A percentile compares a stretch with the other conserved stretches of the same genome.
phyloP scores from a whole-genome alignment of 2,329 filamentous ascomycete genomes.

The Ophiostoma sp. region DNA sequence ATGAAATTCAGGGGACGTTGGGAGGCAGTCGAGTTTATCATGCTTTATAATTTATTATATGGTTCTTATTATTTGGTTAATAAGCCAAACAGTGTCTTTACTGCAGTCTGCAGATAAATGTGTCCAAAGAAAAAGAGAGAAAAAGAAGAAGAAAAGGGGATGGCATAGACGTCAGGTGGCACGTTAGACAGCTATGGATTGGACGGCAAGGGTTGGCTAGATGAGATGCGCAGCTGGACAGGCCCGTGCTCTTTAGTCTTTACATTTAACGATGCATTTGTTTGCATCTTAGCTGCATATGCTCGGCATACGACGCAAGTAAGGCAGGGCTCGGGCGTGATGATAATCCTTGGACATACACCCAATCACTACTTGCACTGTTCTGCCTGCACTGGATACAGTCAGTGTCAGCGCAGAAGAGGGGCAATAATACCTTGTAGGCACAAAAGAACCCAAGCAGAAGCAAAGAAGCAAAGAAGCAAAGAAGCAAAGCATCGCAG shows the following conservation, averaged over 20 bases:
- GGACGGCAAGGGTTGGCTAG: slow-evolving; percentile 7
- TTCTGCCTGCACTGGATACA: no score
- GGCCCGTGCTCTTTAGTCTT: neutral
- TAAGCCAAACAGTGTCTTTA: no score
- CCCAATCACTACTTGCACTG: no score
- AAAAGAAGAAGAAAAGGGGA: neutral
- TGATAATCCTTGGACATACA: no score
- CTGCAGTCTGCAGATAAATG: no score
- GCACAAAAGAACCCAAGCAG: neutral
- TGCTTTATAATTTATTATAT: no score
- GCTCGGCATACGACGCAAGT: no score
- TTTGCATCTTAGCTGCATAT: neutral
- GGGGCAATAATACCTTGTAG: neutral
- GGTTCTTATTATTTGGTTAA: no score
- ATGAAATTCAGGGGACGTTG: no score
- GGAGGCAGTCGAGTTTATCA: no score
- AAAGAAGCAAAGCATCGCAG: neutral
- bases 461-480: neutral
- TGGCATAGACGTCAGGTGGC: neutral
- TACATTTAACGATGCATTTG: neutral
- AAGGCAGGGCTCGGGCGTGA: no score
- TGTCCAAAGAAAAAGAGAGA: neutral
- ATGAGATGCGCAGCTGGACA: neutral
- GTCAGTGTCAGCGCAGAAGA: neutral
- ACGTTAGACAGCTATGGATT: neutral